Evolutionary conservation across 441 rosid species (phyloP).

Genomic region (Adansonia madagascariensis): DNA sequence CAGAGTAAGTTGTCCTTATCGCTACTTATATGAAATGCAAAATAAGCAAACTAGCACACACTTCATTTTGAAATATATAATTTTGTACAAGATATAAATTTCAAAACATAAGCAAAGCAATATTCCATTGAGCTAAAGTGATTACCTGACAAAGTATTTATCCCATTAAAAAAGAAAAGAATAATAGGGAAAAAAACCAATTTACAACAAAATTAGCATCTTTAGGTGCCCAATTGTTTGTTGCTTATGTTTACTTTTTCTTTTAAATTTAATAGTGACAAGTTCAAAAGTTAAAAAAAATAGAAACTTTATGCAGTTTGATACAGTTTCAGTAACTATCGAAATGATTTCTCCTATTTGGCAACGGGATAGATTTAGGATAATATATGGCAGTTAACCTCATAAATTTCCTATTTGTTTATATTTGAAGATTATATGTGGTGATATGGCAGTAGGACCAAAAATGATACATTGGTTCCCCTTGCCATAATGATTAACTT

Average conservation of each 20-base stretch:
- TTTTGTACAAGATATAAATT: background rate
- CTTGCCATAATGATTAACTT: background rate
- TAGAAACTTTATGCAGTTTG: slow-evolving; percentile 8
- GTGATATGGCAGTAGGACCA: background rate
- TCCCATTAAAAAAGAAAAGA: background rate
- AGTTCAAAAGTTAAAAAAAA: background rate
- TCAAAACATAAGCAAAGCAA: slow-evolving; percentile 7
- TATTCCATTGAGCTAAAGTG: background rate
- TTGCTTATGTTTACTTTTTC: background rate
- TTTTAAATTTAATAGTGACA: background rate
- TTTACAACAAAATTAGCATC: background rate
- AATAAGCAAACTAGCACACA: background rate
- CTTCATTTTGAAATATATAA: background rate
- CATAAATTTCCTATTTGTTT: background rate
- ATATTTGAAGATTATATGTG: background rate
- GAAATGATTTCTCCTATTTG: background rate
- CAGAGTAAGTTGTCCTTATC: slow-evolving; percentile 16
- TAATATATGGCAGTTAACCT: slow-evolving; percentile 4
- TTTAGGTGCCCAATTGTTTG: background rate
- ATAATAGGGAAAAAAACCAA: background rate
- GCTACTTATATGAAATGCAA: slow-evolving; percentile 10
- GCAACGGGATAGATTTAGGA: background rate
- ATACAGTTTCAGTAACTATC: background rate
- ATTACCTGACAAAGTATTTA: background rate
- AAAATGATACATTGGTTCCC: background rate